phyloP scores from a whole-genome alignment of 345 rosid species.

The Populus ilicifolia region DNA sequence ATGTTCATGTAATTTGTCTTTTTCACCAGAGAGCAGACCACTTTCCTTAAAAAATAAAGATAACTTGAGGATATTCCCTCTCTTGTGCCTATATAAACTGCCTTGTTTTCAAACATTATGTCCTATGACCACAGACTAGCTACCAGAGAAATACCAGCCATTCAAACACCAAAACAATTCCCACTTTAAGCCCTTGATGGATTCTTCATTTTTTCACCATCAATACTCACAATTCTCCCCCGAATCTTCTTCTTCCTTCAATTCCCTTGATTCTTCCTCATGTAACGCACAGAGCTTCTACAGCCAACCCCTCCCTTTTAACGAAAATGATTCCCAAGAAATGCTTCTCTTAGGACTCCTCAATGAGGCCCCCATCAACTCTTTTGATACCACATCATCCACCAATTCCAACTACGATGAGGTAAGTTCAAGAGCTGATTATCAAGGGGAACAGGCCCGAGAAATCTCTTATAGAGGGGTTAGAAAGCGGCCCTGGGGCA shows the following conservation, averaged over 20 bases:
- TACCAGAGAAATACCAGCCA: neutral
- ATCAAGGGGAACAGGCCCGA: constrained; percentile 3
- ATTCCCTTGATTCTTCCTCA: constrained; percentile 23
- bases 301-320: constrained; percentile 45
- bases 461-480: constrained; percentile 52
- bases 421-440: constrained; percentile 17
- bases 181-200: constrained; percentile 16
- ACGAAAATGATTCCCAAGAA: constrained; percentile 55
- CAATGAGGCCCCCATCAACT: constrained; percentile 25
- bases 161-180: neutral
- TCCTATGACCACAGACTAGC: constrained; percentile 10
- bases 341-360: constrained; percentile 53
- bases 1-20: constrained; percentile 20
- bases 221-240: constrained; percentile 27
- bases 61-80: constrained; percentile 11
- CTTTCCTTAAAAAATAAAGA: neutral
- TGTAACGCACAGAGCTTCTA: neutral
- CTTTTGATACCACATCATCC: constrained; percentile 8
- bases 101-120: constrained; percentile 4
- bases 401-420: constrained; percentile 19
- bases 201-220: constrained; percentile 32
- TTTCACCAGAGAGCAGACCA: too few species aligned
- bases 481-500: constrained; percentile 63
- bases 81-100: constrained; percentile 17
- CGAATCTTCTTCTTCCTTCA: constrained; percentile 26